A percentile compares a stretch with the other conserved stretches of the same genome.
Evolutionary conservation across 1,139 yeast genomes (phyloP).

Genomic region (Lodderomyces pseudojiufengensis): DNA sequence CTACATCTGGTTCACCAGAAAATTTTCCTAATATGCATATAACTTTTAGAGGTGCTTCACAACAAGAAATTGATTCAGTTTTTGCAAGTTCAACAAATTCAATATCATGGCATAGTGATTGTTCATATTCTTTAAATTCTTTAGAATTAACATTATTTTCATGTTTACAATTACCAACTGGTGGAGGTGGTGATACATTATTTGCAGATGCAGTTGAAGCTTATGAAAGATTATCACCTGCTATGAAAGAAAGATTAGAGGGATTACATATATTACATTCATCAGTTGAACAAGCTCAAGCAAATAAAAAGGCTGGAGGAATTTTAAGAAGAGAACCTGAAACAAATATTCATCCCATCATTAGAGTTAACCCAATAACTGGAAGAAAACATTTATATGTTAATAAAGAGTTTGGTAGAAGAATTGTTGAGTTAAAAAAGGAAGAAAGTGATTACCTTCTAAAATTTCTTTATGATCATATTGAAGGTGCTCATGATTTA

Average conservation of each 20-base stretch:
- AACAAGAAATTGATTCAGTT: conserved; percentile 22
- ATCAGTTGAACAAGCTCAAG: conserved; percentile 22
- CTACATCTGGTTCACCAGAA: conserved; percentile 39
- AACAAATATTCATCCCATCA: conserved; percentile 26
- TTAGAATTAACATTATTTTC: conserved; percentile 38
- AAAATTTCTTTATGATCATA: conserved; percentile 22
- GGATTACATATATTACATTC: conserved; percentile 27
- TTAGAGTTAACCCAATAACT: conserved; percentile 28
- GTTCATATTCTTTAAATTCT: conserved; percentile 38
- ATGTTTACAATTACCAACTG: conserved; percentile 36
- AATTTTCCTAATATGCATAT: conserved; percentile 35
- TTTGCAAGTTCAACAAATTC: conserved; percentile 25
- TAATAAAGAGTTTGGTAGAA: conserved; percentile 25
- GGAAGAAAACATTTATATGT: conserved; percentile 21
- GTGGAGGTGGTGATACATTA: conserved; percentile 40
- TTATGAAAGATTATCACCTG: conserved; percentile 26
- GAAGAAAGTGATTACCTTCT: conserved; percentile 26
- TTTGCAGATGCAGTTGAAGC: conserved; percentile 35
- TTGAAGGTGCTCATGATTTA: conserved; percentile 42
- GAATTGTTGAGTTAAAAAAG: conserved; percentile 25
- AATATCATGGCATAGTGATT: conserved; percentile 41
- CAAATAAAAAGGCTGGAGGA: conserved; percentile 21
- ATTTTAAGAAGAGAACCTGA: conserved; percentile 25
- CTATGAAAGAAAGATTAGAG: conserved; percentile 22
- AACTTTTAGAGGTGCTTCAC: conserved; percentile 27